Percentiles rank a stretch among this genome's conserved stretches.
These are phyloP conservation scores for Solanum clarkiae DNA, from an alignment of 257 asterid species.

Conservation along the genomic window DNA sequence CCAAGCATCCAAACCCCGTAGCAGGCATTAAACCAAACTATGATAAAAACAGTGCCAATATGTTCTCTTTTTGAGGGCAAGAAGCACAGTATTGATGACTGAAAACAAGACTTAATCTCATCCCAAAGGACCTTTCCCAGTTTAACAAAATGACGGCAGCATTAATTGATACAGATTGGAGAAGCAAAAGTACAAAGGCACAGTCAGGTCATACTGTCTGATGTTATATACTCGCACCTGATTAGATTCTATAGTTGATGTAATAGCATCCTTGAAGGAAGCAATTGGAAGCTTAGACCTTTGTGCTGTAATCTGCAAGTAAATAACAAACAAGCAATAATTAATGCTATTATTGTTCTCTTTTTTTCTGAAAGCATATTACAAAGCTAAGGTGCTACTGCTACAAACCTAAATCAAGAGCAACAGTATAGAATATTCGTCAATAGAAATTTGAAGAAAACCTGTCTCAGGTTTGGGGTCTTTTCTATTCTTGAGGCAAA, in stretches of 20 bases:
- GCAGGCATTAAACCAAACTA: not conserved
- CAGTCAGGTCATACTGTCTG: not conserved
- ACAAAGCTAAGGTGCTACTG: not conserved
- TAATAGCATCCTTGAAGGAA: constrained; percentile 60
- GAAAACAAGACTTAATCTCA: not conserved
- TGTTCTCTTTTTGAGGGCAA: not conserved
- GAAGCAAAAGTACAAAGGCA: not conserved
- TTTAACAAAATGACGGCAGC: not conserved
- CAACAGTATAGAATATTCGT: not conserved
- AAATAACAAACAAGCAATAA: not conserved
- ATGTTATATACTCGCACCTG: constrained; percentile 41
- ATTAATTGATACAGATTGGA: not conserved
- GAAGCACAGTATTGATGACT: not conserved
- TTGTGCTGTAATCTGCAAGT: constrained; percentile 41
- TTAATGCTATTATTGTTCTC: not conserved
- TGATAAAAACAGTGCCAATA: not conserved
- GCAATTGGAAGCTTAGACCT: constrained; percentile 89
- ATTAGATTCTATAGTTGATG: constrained; percentile 49
- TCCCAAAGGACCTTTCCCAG: not conserved
- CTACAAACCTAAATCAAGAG: not conserved
- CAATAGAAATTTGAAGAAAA: constrained; percentile 2
- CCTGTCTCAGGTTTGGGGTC: constrained; percentile 51
- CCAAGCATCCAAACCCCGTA: not conserved
- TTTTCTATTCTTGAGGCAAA: constrained; percentile 42
- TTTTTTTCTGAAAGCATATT: not conserved